These are phyloP conservation scores for Saccharum spontaneum DNA, from an alignment of 176 grass and related monocot genomes.

Conservation along the genomic window DNA sequence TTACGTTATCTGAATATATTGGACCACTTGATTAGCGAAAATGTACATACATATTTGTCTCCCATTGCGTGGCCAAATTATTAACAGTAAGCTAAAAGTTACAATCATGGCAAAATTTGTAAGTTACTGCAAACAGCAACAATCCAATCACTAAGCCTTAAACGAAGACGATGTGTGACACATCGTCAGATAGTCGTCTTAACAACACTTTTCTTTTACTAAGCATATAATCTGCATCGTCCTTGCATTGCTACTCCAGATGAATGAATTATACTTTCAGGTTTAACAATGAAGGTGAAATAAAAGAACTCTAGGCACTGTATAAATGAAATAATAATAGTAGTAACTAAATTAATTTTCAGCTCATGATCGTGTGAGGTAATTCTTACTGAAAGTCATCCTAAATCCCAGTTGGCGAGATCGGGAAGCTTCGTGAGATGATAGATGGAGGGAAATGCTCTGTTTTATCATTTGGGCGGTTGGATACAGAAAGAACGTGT, in stretches of 20 bases:
- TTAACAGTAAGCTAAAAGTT: neutral
- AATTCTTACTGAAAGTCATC: neutral
- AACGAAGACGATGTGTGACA: neutral
- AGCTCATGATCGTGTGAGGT: neutral
- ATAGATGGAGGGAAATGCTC: neutral
- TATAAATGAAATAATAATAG: neutral
- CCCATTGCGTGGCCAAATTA: neutral
- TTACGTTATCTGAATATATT: neutral
- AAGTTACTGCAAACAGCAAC: neutral
- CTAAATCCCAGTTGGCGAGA: neutral
- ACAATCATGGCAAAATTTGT: neutral
- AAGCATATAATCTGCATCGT: neutral
- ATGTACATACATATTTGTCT: neutral
- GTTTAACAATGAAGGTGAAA: neutral
- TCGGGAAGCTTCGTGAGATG: slow-evolving; percentile 17
- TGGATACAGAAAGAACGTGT: neutral
- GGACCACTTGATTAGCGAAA: neutral
- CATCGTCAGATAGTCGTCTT: neutral
- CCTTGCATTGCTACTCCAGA: neutral
- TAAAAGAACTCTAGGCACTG: neutral
- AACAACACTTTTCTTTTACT: neutral
- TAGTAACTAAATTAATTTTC: neutral
- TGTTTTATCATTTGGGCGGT: slow-evolving; percentile 3
- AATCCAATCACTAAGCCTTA: neutral
- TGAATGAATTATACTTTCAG: neutral